Conservation (phyloP, 2,329 filamentous ascomycete species). For the Catunica adiposa region DNA sequence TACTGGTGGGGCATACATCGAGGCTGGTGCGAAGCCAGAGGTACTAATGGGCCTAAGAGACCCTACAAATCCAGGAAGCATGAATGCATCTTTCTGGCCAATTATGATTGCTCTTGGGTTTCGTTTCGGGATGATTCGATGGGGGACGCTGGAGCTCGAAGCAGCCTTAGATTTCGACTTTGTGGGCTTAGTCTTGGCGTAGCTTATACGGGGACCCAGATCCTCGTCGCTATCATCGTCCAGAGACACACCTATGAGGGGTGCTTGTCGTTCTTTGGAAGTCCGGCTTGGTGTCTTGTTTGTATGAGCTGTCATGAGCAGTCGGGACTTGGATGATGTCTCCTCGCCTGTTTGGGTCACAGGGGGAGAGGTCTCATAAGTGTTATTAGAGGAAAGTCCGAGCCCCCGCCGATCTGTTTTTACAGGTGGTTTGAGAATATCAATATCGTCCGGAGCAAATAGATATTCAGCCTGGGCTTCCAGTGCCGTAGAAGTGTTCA, state of each 20-base stretch:
- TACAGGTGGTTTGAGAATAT: slow-evolving; percentile 43
- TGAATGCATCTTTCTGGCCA: neutral
- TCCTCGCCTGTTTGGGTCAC: neutral
- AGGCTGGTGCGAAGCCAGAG: neutral
- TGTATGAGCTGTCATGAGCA: neutral
- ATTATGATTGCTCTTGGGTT: neutral
- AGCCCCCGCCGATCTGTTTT: slow-evolving; percentile 57
- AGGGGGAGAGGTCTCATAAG: neutral
- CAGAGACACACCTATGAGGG: slow-evolving; percentile 22
- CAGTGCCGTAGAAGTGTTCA: neutral
- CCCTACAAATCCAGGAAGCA: slow-evolving; percentile 6
- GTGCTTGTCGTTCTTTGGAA: slow-evolving; percentile 15
- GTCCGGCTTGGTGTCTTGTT: neutral
- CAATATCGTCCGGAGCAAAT: slow-evolving; percentile 70
- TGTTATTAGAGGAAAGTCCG: slow-evolving; percentile 24
- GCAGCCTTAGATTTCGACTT: slow-evolving; percentile 30
- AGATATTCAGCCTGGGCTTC: slow-evolving; percentile 31
- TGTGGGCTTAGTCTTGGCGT: slow-evolving; percentile 7
- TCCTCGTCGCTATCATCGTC: slow-evolving; percentile 32
- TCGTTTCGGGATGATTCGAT: neutral
- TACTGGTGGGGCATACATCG: slow-evolving; percentile 3
- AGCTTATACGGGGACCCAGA: slow-evolving; percentile 18
- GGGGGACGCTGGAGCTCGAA: no score
- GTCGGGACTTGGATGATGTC: neutral
- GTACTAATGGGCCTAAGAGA: neutral